phyloP scores from a whole-genome alignment of 768 basidiomycete species.

The Lactarius hatsudake region DNA sequence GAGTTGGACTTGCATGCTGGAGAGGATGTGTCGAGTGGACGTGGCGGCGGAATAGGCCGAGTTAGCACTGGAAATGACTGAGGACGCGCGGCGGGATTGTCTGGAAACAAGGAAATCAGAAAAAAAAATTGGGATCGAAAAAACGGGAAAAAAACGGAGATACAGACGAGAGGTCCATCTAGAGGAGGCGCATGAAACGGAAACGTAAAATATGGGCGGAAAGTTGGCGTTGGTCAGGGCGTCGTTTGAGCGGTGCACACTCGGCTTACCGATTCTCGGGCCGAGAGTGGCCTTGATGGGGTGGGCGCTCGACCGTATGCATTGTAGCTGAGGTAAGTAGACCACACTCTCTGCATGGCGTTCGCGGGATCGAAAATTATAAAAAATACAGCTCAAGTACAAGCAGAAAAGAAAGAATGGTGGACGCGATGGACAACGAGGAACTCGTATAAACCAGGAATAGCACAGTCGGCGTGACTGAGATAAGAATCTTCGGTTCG shows the following conservation, averaged over 20 bases:
- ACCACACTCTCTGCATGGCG: constrained; percentile 53
- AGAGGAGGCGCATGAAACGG: background rate
- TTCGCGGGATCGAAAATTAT: background rate
- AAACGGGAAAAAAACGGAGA: background rate
- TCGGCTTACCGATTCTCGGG: constrained; percentile 17
- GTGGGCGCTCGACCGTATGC: constrained; percentile 5
- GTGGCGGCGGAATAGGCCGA: constrained; percentile 46
- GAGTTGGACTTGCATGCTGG: constrained; percentile 38
- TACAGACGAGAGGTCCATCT: constrained; percentile 26
- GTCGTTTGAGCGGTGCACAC: background rate
- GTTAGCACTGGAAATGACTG: constrained; percentile 38
- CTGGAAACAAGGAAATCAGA: background rate
- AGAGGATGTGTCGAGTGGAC: constrained; percentile 49
- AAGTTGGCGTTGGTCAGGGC: background rate
- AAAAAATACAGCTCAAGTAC: constrained; percentile 21
- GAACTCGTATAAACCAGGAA: background rate
- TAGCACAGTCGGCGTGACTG: background rate
- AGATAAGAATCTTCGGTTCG: no score
- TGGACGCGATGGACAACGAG: background rate
- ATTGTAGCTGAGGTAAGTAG: constrained; percentile 44
- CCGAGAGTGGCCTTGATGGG: constrained; percentile 11
- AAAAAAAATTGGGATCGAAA: no score
- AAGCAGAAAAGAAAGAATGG: background rate
- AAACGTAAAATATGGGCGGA: background rate
- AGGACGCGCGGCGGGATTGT: constrained; percentile 29